These are phyloP conservation scores for Podila minutissima DNA, from an alignment of 192 early-diverging fungal species.

Conservation along the genomic window DNA sequence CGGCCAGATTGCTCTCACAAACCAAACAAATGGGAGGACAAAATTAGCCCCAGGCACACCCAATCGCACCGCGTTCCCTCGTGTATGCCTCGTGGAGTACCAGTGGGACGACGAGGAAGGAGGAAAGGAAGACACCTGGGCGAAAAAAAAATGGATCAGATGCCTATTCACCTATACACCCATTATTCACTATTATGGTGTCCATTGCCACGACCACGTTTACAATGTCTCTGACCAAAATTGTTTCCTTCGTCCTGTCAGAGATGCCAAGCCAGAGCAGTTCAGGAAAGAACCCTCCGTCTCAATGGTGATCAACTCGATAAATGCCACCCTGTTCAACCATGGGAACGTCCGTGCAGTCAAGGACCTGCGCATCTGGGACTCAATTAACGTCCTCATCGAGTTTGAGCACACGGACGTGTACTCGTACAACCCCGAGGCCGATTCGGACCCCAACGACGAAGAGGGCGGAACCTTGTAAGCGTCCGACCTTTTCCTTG, in stretches of 20 bases:
- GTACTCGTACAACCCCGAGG: slow-evolving; percentile 90
- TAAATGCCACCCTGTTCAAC: slow-evolving; percentile 89
- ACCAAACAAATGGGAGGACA: no score
- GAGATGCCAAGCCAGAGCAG: slow-evolving; percentile 81
- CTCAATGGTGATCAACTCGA: slow-evolving; percentile 78
- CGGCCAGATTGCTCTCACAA: no score
- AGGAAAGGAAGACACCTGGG: no score
- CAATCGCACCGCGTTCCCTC: no score
- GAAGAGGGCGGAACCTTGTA: slow-evolving; percentile 77
- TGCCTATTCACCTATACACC: no score
- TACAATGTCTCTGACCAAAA: no score
- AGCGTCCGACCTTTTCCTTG: background rate
- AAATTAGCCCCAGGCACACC: no score
- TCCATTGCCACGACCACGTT: no score
- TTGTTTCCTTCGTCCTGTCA: no score
- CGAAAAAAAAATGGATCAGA: no score
- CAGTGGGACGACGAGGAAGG: no score
- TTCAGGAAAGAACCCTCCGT: slow-evolving; percentile 82
- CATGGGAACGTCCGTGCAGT: slow-evolving; percentile 73
- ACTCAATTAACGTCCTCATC: slow-evolving; percentile 85
- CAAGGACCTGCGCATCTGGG: slow-evolving; percentile 82
- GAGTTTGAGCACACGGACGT: slow-evolving; percentile 87
- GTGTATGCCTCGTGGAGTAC: no score
- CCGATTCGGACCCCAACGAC: slow-evolving; percentile 88
- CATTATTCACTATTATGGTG: background rate